Percentiles rank a stretch among this genome's conserved stretches.
phyloP scores from a whole-genome alignment of 2,329 filamentous ascomycete species.

The Chaetomiaceae sp. region DNA sequence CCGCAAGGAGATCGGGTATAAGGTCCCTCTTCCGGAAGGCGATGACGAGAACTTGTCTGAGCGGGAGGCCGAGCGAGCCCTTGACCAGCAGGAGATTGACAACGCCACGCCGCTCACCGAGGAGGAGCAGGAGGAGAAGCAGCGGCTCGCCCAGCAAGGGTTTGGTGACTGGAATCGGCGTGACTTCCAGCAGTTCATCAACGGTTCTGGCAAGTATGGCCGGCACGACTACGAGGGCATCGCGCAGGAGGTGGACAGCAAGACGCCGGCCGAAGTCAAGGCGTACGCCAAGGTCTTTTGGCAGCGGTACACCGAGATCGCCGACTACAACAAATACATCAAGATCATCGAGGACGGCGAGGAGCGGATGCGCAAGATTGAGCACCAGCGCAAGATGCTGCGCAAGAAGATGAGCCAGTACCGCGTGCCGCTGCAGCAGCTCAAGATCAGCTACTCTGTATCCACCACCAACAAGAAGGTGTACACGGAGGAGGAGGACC shows the following conservation, averaged over 20 bases:
- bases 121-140: constrained; percentile 84
- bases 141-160: constrained; percentile 72
- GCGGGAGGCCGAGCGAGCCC: constrained; percentile 78
- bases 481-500: constrained; percentile 96
- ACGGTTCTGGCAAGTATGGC: constrained; percentile 89
- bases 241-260: constrained; percentile 85
- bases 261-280: constrained; percentile 78
- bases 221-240: constrained; percentile 82
- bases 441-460: constrained; percentile 98
- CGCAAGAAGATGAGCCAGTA: constrained; percentile 95
- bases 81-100: constrained; percentile 90
- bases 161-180: constrained; percentile 95
- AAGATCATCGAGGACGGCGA: constrained; percentile 89
- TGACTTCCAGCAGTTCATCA: constrained; percentile 97
- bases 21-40: constrained; percentile 83
- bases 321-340: constrained; percentile 84
- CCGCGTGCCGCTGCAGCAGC: constrained; percentile 92
- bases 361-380: constrained; percentile 80
- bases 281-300: constrained; percentile 94
- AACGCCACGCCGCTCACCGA: constrained; percentile 83
- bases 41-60: constrained; percentile 78
- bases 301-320: constrained; percentile 87
- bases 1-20: constrained; percentile 93
- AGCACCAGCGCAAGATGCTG: constrained; percentile 88
- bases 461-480: constrained; percentile 99